phyloP scores from a whole-genome alignment of 495 filamentous ascomycete genomes.

The Halenospora varia region DNA sequence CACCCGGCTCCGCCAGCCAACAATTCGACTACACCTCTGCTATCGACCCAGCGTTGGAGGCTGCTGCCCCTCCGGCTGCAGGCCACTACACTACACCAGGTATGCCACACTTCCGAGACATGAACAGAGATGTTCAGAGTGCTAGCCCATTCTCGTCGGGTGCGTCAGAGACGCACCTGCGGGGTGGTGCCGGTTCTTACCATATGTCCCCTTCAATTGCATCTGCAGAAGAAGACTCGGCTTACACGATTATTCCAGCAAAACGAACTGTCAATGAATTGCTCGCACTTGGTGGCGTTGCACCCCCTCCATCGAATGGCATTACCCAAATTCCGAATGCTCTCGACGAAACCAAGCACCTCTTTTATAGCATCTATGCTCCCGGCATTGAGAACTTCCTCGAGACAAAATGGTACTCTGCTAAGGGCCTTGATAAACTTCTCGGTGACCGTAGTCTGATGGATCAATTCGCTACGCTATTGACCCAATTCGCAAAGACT shows the following conservation, averaged over 20 bases:
- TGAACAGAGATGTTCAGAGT: constrained; percentile 31
- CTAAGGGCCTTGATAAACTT: constrained; percentile 30
- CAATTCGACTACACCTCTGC: constrained; percentile 65
- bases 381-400: constrained; percentile 75
- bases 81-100: constrained; percentile 20
- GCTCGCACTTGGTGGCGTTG: constrained; percentile 58
- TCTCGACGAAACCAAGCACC: constrained; percentile 65
- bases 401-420: constrained; percentile 77
- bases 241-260: constrained; percentile 53
- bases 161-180: constrained; percentile 34
- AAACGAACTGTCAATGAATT: constrained; percentile 72
- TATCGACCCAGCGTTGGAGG: constrained; percentile 74
- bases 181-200: constrained; percentile 38
- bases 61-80: constrained; percentile 27
- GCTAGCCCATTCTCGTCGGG: constrained; percentile 37
- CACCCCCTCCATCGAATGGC: constrained; percentile 51
- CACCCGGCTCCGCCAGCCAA: constrained; percentile 56
- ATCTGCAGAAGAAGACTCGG: constrained; percentile 30
- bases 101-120: constrained; percentile 28
- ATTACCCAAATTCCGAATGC: constrained; percentile 41
- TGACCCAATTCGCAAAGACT: constrained; percentile 25
- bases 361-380: constrained; percentile 74
- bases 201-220: constrained; percentile 24
- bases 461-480: constrained; percentile 21
- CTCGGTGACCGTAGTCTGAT: constrained; percentile 13